phyloP scores from a whole-genome alignment of 2,329 filamentous ascomycete genomes.

The Colletotrichum simmondsii region DNA sequence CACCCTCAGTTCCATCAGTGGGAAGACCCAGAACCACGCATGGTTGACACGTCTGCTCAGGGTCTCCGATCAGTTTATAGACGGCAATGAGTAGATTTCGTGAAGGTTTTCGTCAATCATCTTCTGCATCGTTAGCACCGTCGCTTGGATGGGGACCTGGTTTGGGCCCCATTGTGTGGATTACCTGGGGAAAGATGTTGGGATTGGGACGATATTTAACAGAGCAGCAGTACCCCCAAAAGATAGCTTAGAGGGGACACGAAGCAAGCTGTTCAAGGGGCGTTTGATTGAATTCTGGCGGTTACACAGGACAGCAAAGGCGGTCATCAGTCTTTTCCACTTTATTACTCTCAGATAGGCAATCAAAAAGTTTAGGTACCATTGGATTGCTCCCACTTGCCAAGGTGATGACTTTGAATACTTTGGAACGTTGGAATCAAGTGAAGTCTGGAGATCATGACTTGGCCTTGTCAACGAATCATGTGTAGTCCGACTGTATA shows the following conservation, averaged over 20 bases:
- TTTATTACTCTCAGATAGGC: slow-evolving; percentile 30
- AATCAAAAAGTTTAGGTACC: slow-evolving; percentile 27
- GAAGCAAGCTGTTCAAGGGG: slow-evolving; percentile 21
- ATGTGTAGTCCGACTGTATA: background rate
- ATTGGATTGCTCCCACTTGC: background rate
- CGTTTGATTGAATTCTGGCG: slow-evolving; percentile 14
- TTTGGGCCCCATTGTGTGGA: slow-evolving; percentile 26
- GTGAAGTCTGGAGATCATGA: background rate
- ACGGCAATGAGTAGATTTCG: slow-evolving; percentile 1
- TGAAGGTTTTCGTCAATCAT: background rate
- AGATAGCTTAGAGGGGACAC: slow-evolving; percentile 19
- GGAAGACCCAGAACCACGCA: slow-evolving; percentile 11
- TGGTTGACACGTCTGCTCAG: slow-evolving; percentile 16
- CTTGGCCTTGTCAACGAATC: background rate
- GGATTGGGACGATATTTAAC: slow-evolving; percentile 8
- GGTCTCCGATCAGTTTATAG: slow-evolving; percentile 21
- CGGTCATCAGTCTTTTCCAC: slow-evolving; percentile 27
- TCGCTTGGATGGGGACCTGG: slow-evolving; percentile 34
- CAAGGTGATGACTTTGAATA: background rate
- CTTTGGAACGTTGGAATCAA: background rate
- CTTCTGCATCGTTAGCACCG: slow-evolving; percentile 25
- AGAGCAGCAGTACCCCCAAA: background rate
- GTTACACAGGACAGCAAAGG: slow-evolving; percentile 8
- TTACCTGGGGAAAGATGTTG: slow-evolving; percentile 17
- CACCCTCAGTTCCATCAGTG: slow-evolving; percentile 5